Base-by-base conservation (phyloP, 75 land plant species). In the Pseudotsuga menziesii region DNA sequence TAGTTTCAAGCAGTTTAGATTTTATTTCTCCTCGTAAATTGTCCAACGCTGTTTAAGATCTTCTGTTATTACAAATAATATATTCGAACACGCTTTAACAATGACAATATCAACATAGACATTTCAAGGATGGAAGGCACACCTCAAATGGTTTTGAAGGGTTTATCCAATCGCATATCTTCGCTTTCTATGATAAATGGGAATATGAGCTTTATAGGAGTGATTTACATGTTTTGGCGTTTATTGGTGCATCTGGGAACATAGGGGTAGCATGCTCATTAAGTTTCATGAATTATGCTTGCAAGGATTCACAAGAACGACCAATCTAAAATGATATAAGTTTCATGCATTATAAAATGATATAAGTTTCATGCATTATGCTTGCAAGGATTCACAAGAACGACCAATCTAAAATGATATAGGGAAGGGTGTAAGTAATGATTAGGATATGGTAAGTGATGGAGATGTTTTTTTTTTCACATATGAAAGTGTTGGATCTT, bases 21-120 rank as follows among this genome's bases (percentile, higher is more conserved):
- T 78, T 77, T 90, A 4, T 88, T 81, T 41, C 74, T 82, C 55
- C 83, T 85, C 3, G 75, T 88, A 72, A 88, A 90, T 61, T 88
- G 90, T 90, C 75, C 75, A 25, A 73, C 7, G 75, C 32, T 73
- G 22, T 73, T 73, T 15, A 73, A 73, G 32, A 8, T 73, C 17
- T 73, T 73, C 20, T 73, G 75, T 73, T 32, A 57, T 55, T 55
- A 57, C 75, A 73, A 73, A 23, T 7, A 55, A 25, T 32, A 55
- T 73, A 26, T 55, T 25, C 27, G 55, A 54, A 73, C 26, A 23
- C 32, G 15, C 1, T n/a, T 16, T 2, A 26, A 25, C 9, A 15
- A 55, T 7, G 4, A n/a, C 1, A 11, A 22, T 73, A 55, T 13
- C 55, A 73, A 9, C 27, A 41, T 73, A 54, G 75, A 44, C 23